Percentiles rank a stretch among this genome's conserved stretches.
Conservation (phyloP, 176 grass and related monocot genomes). For the Coix lacrymajobi region DNA sequence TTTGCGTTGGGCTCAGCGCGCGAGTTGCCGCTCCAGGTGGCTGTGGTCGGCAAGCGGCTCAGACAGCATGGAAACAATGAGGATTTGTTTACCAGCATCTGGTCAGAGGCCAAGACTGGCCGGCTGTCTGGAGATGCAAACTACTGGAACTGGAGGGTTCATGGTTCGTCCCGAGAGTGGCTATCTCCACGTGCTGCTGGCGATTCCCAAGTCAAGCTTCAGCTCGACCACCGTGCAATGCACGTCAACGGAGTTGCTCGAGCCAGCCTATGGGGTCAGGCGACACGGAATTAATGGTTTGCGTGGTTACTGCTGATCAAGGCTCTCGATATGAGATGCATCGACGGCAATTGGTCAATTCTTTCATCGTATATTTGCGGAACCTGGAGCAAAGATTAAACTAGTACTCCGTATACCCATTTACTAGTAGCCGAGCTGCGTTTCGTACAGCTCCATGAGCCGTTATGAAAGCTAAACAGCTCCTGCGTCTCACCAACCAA, state of each 20-base stretch:
- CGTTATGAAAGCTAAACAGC: too few species aligned
- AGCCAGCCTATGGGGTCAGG: background rate
- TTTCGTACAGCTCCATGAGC: too few species aligned
- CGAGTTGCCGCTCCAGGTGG: background rate
- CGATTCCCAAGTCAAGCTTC: background rate
- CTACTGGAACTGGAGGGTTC: background rate
- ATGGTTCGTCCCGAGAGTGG: background rate
- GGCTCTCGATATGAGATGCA: background rate
- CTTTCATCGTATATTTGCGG: background rate
- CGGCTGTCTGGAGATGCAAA: background rate
- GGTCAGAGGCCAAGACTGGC: background rate
- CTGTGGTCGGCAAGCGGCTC: background rate
- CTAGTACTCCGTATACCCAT: too few species aligned
- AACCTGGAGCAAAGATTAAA: too few species aligned
- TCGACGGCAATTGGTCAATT: background rate
- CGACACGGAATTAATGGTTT: background rate
- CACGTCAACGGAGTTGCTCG: background rate
- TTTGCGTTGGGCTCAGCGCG: background rate
- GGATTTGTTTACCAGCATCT: background rate
- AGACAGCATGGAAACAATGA: background rate
- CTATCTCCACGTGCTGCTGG: background rate
- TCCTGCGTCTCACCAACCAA: too few species aligned
- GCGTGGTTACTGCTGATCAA: background rate
- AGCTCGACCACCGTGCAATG: background rate
- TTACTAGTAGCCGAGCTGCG: too few species aligned